Conservation (phyloP, 1,284 basidiomycete genomes). For the Trichosporon inkin region DNA sequence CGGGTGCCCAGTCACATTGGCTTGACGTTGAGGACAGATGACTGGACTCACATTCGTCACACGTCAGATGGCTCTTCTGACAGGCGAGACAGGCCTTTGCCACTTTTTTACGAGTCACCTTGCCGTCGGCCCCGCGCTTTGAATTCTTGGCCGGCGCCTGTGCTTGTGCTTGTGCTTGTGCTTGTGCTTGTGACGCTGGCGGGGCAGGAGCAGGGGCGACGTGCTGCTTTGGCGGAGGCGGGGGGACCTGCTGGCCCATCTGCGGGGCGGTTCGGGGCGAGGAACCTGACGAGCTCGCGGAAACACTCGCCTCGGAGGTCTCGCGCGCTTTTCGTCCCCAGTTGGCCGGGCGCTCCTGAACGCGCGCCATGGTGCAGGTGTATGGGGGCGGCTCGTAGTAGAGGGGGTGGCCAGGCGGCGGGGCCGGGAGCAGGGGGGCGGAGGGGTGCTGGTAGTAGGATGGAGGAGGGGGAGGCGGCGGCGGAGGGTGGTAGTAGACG, state of each 20-base stretch:
- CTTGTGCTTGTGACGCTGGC: not conserved
- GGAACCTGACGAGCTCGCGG: constrained; percentile 12
- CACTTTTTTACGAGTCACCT: constrained; percentile 59
- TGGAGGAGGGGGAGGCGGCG: not conserved
- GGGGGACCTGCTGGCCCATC: not conserved
- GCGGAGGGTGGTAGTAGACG: not conserved
- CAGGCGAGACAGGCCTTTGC: constrained; percentile 80
- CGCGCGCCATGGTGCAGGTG: constrained; percentile 12
- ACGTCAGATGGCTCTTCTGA: constrained; percentile 90
- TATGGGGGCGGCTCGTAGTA: not conserved
- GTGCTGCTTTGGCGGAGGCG: not conserved
- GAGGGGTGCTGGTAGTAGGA: not conserved
- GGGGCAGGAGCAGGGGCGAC: not conserved
- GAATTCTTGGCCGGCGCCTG: not conserved
- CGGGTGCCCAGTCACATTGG: no score
- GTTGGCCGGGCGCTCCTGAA: constrained; percentile 13
- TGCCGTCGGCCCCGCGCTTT: constrained; percentile 22
- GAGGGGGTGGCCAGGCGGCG: not conserved
- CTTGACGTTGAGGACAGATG: not conserved
- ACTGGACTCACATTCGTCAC: constrained; percentile 74
- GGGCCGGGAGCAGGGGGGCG: not conserved
- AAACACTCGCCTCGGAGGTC: constrained; percentile 13
- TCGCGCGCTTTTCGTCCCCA: constrained; percentile 15
- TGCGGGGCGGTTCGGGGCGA: constrained; percentile 5
- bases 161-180: not conserved